A percentile compares a stretch with the other conserved stretches of the same genome.
Evolutionary conservation across 2,329 filamentous ascomycete species (phyloP).

Genomic region (Penicillium thymicola): DNA sequence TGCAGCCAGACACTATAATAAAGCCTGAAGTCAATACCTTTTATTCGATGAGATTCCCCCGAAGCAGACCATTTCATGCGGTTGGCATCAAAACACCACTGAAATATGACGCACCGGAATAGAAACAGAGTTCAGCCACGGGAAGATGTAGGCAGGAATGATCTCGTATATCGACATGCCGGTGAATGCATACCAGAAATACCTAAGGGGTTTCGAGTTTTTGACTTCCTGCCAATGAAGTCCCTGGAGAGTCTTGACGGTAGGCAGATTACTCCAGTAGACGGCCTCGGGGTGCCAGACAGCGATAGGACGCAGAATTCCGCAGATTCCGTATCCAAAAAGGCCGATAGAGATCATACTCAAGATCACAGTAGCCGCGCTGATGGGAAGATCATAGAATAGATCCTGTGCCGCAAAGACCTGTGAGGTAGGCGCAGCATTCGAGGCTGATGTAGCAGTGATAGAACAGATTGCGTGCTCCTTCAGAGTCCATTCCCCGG

Average conservation of each 20-base stretch:
- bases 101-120: slow-evolving; percentile 37
- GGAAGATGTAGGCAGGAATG: slow-evolving; percentile 55
- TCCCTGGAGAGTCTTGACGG: slow-evolving; percentile 53
- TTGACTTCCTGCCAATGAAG: slow-evolving; percentile 54
- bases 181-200: slow-evolving; percentile 52
- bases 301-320: slow-evolving; percentile 52
- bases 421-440: slow-evolving; percentile 40
- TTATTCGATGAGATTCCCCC: too few relatives aligned
- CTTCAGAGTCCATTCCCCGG: slow-evolving; percentile 53
- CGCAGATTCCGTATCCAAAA: slow-evolving; percentile 55
- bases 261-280: slow-evolving; percentile 55
- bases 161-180: slow-evolving; percentile 53
- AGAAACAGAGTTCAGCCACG: slow-evolving; percentile 55
- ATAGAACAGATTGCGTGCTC: slow-evolving; percentile 56
- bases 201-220: slow-evolving; percentile 50
- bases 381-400: slow-evolving; percentile 51
- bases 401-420: slow-evolving; percentile 52
- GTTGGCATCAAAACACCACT: not conserved
- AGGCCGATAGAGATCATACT: slow-evolving; percentile 53
- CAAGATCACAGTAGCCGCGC: slow-evolving; percentile 48
- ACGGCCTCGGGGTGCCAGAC: slow-evolving; percentile 58
- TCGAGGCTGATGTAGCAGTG: slow-evolving; percentile 54
- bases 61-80: too few relatives aligned
- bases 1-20: slow-evolving; percentile 47
- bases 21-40: not conserved